A percentile compares a stretch with the other conserved stretches of the same genome.
Conservation (phyloP, 768 basidiomycete genomes). For the Nidularia pulvinata region DNA sequence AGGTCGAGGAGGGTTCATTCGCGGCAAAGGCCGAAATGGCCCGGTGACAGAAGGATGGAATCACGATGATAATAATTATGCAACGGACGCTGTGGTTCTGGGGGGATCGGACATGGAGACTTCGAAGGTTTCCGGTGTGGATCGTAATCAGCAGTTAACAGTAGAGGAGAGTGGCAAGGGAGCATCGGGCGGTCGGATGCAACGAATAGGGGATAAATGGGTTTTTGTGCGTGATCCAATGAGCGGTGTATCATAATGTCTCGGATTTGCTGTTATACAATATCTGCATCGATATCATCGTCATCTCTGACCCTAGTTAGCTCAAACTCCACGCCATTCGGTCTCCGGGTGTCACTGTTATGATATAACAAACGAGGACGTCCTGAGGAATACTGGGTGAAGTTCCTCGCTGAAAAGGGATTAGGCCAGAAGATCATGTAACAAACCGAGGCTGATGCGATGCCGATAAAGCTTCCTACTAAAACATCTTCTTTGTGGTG, state of each 20-base stretch:
- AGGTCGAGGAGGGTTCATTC: constrained; percentile 37
- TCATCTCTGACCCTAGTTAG: constrained; percentile 42
- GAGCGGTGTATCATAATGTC: constrained; percentile 22
- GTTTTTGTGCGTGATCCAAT: constrained; percentile 53
- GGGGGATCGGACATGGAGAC: constrained; percentile 40
- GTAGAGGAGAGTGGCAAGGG: constrained; percentile 10
- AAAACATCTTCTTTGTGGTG: constrained; percentile 74
- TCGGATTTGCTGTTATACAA: constrained; percentile 24
- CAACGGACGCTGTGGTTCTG: constrained; percentile 60
- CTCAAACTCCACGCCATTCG: constrained; percentile 40
- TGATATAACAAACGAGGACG: constrained; percentile 44
- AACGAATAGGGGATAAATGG: constrained; percentile 73
- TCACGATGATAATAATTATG: constrained; percentile 27
- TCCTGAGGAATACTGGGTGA: constrained; percentile 21
- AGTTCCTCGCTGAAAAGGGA: constrained; percentile 46
- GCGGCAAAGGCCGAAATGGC: constrained; percentile 49
- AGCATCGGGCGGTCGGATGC: constrained; percentile 56
- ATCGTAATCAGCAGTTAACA: constrained; percentile 3
- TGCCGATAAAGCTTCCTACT: constrained; percentile 60
- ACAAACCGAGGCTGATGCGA: constrained; percentile 41
- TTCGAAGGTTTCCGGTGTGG: constrained; percentile 7
- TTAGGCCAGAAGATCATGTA: constrained; percentile 69
- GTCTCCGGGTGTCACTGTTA: constrained; percentile 13
- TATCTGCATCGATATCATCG: constrained; percentile 34
- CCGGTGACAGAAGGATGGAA: constrained; percentile 16